Evolutionary conservation across 2,329 filamentous ascomycete genomes (phyloP).

Genomic region (Nakataea oryzae): DNA sequence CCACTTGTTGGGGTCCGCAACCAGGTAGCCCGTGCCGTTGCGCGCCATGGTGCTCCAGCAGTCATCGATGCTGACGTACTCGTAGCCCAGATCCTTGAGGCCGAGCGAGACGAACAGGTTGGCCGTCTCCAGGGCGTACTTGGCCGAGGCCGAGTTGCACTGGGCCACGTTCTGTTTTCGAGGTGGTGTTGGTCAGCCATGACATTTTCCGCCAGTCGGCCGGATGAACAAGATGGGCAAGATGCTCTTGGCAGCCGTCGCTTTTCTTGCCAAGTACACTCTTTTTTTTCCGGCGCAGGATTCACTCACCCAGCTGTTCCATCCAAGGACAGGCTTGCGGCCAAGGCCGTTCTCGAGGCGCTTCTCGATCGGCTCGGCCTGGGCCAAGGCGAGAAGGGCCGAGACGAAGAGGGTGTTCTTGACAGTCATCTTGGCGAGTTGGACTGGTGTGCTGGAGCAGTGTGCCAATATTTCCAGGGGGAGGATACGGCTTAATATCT

Average conservation of each 20-base stretch:
- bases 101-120: slow-evolving; percentile 35
- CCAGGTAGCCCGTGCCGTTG: slow-evolving; percentile 27
- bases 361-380: not conserved
- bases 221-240: not conserved
- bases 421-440: not conserved
- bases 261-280: not conserved
- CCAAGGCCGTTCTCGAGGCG: slow-evolving; percentile 1
- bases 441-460: too few species aligned
- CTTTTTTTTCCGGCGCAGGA: too few species aligned
- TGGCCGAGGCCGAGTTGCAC: not conserved
- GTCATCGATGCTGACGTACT: slow-evolving; percentile 52
- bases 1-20: slow-evolving; percentile 39
- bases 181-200: not conserved
- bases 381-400: not conserved
- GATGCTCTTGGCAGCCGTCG: not conserved
- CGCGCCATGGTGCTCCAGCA: slow-evolving; percentile 41
- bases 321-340: not conserved
- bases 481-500: not conserved
- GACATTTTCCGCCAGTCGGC: not conserved
- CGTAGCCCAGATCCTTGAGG: slow-evolving; percentile 41
- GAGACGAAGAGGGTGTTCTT: not conserved
- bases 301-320: not conserved
- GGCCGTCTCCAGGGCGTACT: slow-evolving; percentile 1
- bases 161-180: slow-evolving; percentile 2
- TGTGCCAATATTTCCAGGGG: not conserved